Conservation (phyloP, 2,329 filamentous ascomycete genomes). For the Aspergillus hortae region DNA sequence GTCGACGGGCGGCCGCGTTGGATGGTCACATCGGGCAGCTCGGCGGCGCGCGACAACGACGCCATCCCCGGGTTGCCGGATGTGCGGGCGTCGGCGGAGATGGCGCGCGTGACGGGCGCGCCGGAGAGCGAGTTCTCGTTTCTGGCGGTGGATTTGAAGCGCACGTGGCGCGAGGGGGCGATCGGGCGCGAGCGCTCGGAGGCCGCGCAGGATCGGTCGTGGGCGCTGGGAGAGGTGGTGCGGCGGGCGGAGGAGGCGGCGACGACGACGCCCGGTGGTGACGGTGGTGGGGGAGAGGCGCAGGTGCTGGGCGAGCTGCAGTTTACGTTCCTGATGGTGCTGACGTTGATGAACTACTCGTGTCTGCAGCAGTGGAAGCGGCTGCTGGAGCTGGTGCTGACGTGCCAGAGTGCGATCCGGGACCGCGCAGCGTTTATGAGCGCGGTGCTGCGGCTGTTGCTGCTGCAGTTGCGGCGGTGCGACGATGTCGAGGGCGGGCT, state of each 20-base stretch:
- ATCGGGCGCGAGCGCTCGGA: constrained; percentile 61
- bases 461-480: constrained; percentile 53
- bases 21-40: constrained; percentile 57
- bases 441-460: constrained; percentile 48
- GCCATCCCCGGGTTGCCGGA: constrained; percentile 56
- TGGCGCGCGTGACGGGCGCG: constrained; percentile 22
- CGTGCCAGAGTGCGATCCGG: constrained; percentile 50
- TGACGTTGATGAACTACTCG: constrained; percentile 63
- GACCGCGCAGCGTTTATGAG: constrained; percentile 51
- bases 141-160: constrained; percentile 58
- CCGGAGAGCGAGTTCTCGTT: constrained; percentile 50
- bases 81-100: constrained; percentile 8
- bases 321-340: constrained; percentile 60
- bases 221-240: constrained; percentile 56
- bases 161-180: constrained; percentile 60
- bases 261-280: neutral
- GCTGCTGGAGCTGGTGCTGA: constrained; percentile 54
- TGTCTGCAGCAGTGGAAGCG: constrained; percentile 65
- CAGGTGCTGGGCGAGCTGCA: constrained; percentile 58
- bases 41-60: constrained; percentile 55
- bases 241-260: constrained; percentile 29
- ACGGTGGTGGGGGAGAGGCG: constrained; percentile 33
- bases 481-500: constrained; percentile 59
- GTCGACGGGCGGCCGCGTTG: constrained; percentile 45
- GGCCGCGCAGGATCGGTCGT: constrained; percentile 59